phyloP scores from a whole-genome alignment of 192 early-diverging fungal genomes.

The Coemansia sp. region DNA sequence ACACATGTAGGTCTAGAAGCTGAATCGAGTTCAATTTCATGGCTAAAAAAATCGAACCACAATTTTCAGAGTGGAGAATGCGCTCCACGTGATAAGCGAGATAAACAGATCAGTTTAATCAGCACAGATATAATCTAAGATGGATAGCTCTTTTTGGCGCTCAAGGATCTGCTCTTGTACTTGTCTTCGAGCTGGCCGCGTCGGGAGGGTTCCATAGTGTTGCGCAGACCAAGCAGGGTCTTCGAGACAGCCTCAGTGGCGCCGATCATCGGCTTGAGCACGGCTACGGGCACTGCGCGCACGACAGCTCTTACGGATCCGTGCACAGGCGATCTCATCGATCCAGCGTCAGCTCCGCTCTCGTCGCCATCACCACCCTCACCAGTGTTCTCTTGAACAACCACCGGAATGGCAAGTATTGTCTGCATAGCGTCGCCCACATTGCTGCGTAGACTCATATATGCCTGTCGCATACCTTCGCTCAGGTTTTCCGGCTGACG shows the following conservation, averaged over 20 bases:
- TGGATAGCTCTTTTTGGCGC: constrained; percentile 38
- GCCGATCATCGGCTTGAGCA: constrained; percentile 94
- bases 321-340: constrained; percentile 56
- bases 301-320: constrained; percentile 52
- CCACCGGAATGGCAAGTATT: constrained; percentile 84
- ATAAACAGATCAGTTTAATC: background rate
- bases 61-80: too few species aligned
- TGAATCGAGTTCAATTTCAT: too few species aligned
- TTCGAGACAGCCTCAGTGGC: constrained; percentile 91
- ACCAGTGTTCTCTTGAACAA: constrained; percentile 66
- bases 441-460: constrained; percentile 75
- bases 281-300: constrained; percentile 76
- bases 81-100: background rate
- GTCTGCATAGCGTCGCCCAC: constrained; percentile 82
- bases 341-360: constrained; percentile 10
- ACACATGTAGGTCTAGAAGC: too few species aligned
- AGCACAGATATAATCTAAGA: background rate
- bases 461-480: constrained; percentile 83
- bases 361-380: constrained; percentile 19
- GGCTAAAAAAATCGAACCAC: too few species aligned
- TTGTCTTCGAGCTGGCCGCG: constrained; percentile 77
- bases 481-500: constrained; percentile 80
- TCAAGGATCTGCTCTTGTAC: constrained; percentile 47
- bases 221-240: constrained; percentile 85
- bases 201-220: constrained; percentile 82